These are phyloP conservation scores for Coemansia sp. DNA, from an alignment of 192 early-diverging fungal species.

Conservation along the genomic window DNA sequence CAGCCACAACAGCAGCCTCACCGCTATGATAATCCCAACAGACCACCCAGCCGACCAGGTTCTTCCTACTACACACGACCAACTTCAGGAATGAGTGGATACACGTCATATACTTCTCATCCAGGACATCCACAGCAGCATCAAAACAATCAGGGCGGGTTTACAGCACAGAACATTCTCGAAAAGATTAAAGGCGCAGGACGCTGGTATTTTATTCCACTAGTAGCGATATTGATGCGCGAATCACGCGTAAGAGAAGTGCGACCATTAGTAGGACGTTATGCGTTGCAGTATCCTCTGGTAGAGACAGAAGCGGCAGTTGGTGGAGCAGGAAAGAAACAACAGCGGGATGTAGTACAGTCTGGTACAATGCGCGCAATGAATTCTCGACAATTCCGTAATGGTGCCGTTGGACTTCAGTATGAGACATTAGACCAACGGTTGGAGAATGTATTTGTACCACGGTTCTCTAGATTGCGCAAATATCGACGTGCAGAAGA, in stretches of 20 bases:
- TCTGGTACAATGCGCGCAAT: conserved; percentile 35
- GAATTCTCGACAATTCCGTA: conserved; percentile 31
- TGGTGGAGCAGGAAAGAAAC: conserved; percentile 3
- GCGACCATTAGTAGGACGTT: conserved; percentile 36
- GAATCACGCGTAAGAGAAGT: conserved; percentile 15
- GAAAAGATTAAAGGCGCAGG: conserved; percentile 16
- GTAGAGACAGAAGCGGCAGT: conserved; percentile 36
- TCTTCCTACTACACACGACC: conserved; percentile 20
- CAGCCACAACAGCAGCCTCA: conserved; percentile 10
- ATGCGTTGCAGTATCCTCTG: conserved; percentile 44
- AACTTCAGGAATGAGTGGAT: conserved; percentile 9
- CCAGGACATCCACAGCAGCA: conserved; percentile 3
- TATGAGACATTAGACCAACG: conserved; percentile 30
- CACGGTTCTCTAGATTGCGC: conserved; percentile 38
- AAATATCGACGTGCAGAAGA: conserved; percentile 48
- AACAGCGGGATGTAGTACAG: conserved; percentile 19
- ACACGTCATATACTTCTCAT: conserved; percentile 21
- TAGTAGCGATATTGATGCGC: conserved; percentile 26
- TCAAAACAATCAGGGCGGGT: neutral
- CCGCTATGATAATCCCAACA: conserved; percentile 11
- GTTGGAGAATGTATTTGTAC: conserved; percentile 40
- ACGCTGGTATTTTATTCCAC: conserved; percentile 30
- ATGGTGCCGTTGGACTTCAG: conserved; percentile 27
- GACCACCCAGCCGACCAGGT: neutral
- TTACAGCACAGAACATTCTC: conserved; percentile 10